phyloP scores from a whole-genome alignment of 2,329 filamentous ascomycete genomes.

The Calonectria pteridis region DNA sequence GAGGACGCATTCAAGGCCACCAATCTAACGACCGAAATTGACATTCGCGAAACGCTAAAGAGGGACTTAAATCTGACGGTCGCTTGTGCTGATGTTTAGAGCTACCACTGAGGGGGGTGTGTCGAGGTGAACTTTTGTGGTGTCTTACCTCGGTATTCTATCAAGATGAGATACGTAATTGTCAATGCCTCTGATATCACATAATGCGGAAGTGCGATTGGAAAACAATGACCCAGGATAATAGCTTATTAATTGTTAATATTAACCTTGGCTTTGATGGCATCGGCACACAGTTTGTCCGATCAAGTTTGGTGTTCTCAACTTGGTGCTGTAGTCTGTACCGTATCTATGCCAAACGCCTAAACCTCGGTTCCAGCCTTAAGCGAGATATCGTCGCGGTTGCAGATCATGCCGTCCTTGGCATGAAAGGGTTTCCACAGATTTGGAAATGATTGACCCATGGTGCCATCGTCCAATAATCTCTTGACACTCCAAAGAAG shows the following conservation, averaged over 20 bases:
- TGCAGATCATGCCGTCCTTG: background rate
- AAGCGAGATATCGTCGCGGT: background rate
- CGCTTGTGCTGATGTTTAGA: background rate
- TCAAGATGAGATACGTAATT: background rate
- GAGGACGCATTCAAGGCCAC: background rate
- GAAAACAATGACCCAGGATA: background rate
- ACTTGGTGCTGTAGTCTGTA: background rate
- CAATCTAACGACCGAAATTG: background rate
- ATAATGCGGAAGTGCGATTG: background rate
- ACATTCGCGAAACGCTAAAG: background rate
- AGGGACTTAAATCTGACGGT: conserved; percentile 3
- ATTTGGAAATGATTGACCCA: background rate
- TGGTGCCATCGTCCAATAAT: background rate
- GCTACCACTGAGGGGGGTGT: background rate
- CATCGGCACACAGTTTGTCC: background rate
- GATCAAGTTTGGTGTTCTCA: background rate
- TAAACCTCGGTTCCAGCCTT: background rate
- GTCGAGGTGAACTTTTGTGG: too few species aligned
- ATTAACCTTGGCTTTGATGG: background rate
- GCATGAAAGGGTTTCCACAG: background rate
- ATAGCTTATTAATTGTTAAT: background rate
- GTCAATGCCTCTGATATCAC: background rate
- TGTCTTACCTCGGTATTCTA: background rate
- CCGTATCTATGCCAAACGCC: background rate
- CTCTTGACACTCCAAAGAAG: background rate